phyloP scores from a whole-genome alignment of 805 yeast species.

The Gaillardinia entomophila region DNA sequence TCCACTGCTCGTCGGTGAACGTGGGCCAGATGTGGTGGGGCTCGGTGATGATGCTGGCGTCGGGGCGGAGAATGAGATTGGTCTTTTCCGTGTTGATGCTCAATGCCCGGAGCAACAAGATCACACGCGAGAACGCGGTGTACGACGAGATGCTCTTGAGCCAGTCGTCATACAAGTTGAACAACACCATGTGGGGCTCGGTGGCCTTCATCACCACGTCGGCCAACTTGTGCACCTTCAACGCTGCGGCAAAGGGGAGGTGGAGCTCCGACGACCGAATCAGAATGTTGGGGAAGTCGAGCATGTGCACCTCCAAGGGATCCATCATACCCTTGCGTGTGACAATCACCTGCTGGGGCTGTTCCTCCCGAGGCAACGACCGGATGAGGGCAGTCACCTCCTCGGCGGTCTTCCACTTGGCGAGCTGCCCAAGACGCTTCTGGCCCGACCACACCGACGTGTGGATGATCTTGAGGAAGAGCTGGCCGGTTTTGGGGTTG shows the following conservation, averaged over 20 bases:
- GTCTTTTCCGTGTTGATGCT: slow-evolving; percentile 74
- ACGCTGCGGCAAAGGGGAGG: slow-evolving; percentile 82
- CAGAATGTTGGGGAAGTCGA: slow-evolving; percentile 89
- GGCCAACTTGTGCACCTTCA: slow-evolving; percentile 73
- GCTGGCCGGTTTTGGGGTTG: slow-evolving; percentile 87
- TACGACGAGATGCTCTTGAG: slow-evolving; percentile 71
- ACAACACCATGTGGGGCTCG: slow-evolving; percentile 88
- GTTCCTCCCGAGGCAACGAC: slow-evolving; percentile 88
- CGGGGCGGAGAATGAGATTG: slow-evolving; percentile 70
- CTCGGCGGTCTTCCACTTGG: slow-evolving; percentile 98
- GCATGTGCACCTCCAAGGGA: slow-evolving; percentile 94
- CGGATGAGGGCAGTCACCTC: slow-evolving; percentile 89
- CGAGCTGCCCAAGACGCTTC: slow-evolving; percentile 83
- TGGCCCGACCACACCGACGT: slow-evolving; percentile 97
- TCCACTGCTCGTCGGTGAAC: slow-evolving; percentile 85
- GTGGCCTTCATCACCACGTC: slow-evolving; percentile 79
- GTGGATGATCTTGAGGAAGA: slow-evolving; percentile 84
- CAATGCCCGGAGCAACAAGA: slow-evolving; percentile 76
- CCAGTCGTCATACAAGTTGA: slow-evolving; percentile 96
- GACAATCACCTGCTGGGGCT: slow-evolving; percentile 86
- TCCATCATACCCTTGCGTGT: slow-evolving; percentile 88
- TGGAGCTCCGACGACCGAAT: slow-evolving; percentile 86
- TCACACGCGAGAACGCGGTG: slow-evolving; percentile 89
- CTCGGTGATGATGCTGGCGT: slow-evolving; percentile 59
- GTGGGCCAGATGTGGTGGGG: slow-evolving; percentile 94